Conservation (phyloP, 2,329 filamentous ascomycete genomes). For the Trichoderma atroviride region DNA sequence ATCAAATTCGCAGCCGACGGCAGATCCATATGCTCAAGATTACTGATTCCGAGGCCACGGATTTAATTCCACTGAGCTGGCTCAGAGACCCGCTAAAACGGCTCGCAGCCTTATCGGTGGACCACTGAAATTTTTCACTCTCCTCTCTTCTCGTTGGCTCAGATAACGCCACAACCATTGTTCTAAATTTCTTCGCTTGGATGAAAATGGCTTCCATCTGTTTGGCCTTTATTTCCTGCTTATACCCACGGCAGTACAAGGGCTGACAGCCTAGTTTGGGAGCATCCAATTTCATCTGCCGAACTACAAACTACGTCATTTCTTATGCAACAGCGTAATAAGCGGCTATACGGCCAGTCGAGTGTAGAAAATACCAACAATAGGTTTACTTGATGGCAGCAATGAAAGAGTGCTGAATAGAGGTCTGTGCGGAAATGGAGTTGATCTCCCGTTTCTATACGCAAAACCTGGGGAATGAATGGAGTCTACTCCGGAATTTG, state of each 20-base stretch:
- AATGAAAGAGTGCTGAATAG: not conserved
- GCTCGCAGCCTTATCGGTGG: conserved; percentile 7
- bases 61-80: not conserved
- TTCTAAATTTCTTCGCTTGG: not conserved
- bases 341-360: not conserved
- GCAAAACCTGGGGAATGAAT: not conserved
- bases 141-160: not conserved
- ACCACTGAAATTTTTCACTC: not conserved
- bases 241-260: not conserved
- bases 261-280: not conserved
- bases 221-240: not conserved
- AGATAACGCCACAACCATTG: not conserved
- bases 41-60: not conserved
- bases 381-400: not conserved
- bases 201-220: not conserved
- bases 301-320: not conserved
- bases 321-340: not conserved
- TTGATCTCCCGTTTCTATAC: not conserved
- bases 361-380: not conserved
- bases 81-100: not conserved
- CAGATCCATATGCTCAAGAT: not conserved
- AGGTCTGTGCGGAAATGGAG: not conserved
- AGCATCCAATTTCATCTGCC: not conserved
- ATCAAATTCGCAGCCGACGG: not conserved
- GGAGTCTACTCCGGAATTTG: not conserved